These are phyloP conservation scores for Blastobotrys ciferrii DNA, from an alignment of 1,139 yeast genomes.

Conservation along the genomic window DNA sequence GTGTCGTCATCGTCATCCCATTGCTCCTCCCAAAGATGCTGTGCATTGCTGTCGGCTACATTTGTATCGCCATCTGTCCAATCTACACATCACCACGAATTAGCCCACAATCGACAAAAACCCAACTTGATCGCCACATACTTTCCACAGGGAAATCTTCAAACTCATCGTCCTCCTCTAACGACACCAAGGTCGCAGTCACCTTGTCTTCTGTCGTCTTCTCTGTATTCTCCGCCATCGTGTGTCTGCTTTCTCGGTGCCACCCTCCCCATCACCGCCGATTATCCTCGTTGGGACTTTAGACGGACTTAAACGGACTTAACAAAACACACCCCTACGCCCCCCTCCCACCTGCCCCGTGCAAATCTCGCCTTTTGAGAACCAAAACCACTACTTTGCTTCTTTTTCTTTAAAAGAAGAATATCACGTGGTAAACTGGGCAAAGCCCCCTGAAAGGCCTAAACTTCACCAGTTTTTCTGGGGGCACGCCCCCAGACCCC, in stretches of 20 bases:
- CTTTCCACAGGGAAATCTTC: slow-evolving; percentile 92
- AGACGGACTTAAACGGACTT: too few species aligned
- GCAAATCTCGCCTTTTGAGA: too few species aligned
- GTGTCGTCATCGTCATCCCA: slow-evolving; percentile 91
- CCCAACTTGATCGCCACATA: slow-evolving; percentile 35
- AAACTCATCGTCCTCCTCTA: slow-evolving; percentile 92
- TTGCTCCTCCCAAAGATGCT: slow-evolving; percentile 85
- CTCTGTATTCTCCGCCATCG: slow-evolving; percentile 12
- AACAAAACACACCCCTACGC: too few species aligned
- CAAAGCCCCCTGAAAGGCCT: too few species aligned
- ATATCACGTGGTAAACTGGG: too few species aligned
- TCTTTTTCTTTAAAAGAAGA: too few species aligned
- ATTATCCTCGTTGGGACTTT: not conserved
- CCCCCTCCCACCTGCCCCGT: too few species aligned
- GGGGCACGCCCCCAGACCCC: too few species aligned
- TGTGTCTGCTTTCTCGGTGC: slow-evolving; percentile 1
- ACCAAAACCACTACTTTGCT: too few species aligned
- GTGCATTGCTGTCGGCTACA: slow-evolving; percentile 38
- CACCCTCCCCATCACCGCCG: not conserved
- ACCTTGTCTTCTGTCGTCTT: slow-evolving; percentile 22
- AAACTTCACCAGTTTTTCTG: too few species aligned
- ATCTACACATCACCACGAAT: slow-evolving; percentile 31
- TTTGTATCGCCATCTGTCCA: slow-evolving; percentile 53
- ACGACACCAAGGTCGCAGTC: slow-evolving; percentile 45
- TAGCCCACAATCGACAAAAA: not conserved